These are phyloP conservation scores for Diaporthe aspalathi DNA, from an alignment of 2,329 filamentous ascomycete genomes.

Conservation along the genomic window DNA sequence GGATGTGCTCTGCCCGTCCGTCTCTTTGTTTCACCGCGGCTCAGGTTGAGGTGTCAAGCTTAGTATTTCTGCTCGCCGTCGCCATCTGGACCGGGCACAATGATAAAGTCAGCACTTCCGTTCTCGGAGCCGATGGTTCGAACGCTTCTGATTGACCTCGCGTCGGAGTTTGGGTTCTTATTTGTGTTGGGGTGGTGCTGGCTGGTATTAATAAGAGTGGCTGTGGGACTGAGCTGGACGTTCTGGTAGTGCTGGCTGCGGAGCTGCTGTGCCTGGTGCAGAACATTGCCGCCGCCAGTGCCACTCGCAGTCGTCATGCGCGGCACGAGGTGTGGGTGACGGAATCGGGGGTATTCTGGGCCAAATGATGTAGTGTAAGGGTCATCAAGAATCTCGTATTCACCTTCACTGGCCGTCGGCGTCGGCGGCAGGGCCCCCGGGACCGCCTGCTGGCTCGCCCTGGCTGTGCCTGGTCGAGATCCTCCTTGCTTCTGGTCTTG, in stretches of 20 bases:
- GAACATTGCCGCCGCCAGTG: conserved; percentile 26
- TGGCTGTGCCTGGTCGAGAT: conserved; percentile 66
- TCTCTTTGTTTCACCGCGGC: conserved; percentile 4
- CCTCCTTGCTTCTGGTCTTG: conserved; percentile 50
- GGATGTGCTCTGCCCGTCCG: neutral
- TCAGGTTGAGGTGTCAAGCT: conserved; percentile 9
- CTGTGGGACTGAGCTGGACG: conserved; percentile 32
- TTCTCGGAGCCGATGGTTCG: conserved; percentile 47
- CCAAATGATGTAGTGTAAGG: conserved; percentile 40
- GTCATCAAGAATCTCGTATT: conserved; percentile 57
- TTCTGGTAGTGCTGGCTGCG: conserved; percentile 39
- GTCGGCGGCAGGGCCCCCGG: conserved; percentile 71
- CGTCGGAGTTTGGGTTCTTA: conserved; percentile 40
- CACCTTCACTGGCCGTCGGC: conserved; percentile 72
- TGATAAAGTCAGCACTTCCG: conserved; percentile 56
- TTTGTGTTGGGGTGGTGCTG: conserved; percentile 41
- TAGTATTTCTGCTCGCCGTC: conserved; percentile 49
- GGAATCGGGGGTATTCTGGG: conserved; percentile 40
- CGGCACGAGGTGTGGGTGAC: conserved; percentile 38
- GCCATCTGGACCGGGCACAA: conserved; percentile 56
- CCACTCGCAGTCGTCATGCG: conserved; percentile 36
- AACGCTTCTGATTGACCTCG: conserved; percentile 39
- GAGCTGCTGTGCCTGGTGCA: conserved; percentile 37
- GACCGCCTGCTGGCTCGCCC: conserved; percentile 61
- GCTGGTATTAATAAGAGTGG: conserved; percentile 44